These are phyloP conservation scores for Chaetomiaceae sp. DNA, from an alignment of 2,329 filamentous ascomycete genomes.

Conservation along the genomic window DNA sequence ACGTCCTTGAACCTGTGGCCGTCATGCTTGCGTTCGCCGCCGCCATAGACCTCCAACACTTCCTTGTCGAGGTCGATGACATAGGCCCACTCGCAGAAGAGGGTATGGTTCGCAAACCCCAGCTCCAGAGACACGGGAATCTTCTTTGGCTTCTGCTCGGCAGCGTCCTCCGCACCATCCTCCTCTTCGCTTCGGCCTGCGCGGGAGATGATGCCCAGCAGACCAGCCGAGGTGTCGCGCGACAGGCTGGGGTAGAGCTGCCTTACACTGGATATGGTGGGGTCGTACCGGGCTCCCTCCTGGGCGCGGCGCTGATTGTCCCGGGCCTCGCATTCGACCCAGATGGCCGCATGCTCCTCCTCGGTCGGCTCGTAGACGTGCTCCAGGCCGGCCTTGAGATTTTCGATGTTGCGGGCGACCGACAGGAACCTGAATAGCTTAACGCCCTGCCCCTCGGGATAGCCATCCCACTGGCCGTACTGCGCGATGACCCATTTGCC, in stretches of 20 bases:
- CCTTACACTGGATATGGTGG: not conserved
- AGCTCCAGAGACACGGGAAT: slow-evolving; percentile 6
- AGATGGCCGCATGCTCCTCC: slow-evolving; percentile 7
- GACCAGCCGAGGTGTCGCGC: slow-evolving; percentile 4
- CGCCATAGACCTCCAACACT: slow-evolving; percentile 15
- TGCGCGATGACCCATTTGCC: slow-evolving; percentile 16
- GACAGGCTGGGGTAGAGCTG: slow-evolving; percentile 13
- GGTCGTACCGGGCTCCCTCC: not conserved
- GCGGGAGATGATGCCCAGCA: slow-evolving; percentile 12
- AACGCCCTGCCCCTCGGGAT: slow-evolving; percentile 15
- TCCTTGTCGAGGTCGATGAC: slow-evolving; percentile 19
- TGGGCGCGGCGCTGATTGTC: not conserved
- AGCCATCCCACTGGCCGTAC: slow-evolving; percentile 19
- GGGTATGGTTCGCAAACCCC: slow-evolving; percentile 8
- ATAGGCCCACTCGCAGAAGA: slow-evolving; percentile 20
- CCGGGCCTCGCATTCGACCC: slow-evolving; percentile 8
- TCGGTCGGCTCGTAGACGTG: slow-evolving; percentile 11
- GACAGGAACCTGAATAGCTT: slow-evolving; percentile 15
- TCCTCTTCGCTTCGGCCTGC: not conserved
- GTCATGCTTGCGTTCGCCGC: slow-evolving; percentile 6
- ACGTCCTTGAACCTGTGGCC: slow-evolving; percentile 17
- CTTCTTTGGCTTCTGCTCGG: slow-evolving; percentile 8
- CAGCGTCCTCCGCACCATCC: not conserved
- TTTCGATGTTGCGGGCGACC: slow-evolving; percentile 14
- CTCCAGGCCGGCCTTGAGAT: slow-evolving; percentile 17